Conservation (phyloP, 106 monocot species). For the Acanthochlamys bracteata region DNA sequence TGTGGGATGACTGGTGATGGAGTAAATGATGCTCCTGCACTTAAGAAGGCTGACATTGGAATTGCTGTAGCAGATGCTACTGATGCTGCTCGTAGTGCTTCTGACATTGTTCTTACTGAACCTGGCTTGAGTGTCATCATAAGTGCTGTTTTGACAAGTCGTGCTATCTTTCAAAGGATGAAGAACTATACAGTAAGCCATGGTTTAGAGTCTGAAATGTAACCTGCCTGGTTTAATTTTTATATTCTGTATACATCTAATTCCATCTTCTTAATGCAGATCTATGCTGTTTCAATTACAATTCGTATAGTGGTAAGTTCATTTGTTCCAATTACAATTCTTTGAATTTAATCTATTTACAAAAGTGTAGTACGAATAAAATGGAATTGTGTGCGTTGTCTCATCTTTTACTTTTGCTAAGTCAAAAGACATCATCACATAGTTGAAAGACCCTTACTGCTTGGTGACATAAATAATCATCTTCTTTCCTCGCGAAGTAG, state of each 20-base stretch:
- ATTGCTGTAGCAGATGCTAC: conserved; percentile 97
- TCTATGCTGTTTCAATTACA: conserved; percentile 94
- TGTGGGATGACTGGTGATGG: conserved; percentile 99
- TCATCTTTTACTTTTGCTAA: no score
- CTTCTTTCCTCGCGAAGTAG: no score
- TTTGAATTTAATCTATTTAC: neutral
- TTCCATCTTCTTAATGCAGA: conserved; percentile 43
- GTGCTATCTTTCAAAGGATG: conserved; percentile 84
- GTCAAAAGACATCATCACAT: no score
- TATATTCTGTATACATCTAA: neutral
- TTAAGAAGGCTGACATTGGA: conserved; percentile 96
- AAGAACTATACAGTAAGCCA: conserved; percentile 67
- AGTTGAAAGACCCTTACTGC: no score
- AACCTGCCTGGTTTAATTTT: neutral
- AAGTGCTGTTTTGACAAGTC: conserved; percentile 76
- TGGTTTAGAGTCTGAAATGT: neutral
- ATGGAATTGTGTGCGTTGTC: no score
- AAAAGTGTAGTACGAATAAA: neutral
- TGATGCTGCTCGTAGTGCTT: conserved; percentile 94
- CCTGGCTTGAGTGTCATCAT: conserved; percentile 85
- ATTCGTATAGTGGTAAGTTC: conserved; percentile 89
- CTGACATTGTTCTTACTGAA: conserved; percentile 87
- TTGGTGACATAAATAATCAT: no score
- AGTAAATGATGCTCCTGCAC: conserved; percentile 92
- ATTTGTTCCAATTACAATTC: neutral